Base-by-base conservation (phyloP, 192 early-diverging fungal species). In the Paraglomus occultum region DNA sequence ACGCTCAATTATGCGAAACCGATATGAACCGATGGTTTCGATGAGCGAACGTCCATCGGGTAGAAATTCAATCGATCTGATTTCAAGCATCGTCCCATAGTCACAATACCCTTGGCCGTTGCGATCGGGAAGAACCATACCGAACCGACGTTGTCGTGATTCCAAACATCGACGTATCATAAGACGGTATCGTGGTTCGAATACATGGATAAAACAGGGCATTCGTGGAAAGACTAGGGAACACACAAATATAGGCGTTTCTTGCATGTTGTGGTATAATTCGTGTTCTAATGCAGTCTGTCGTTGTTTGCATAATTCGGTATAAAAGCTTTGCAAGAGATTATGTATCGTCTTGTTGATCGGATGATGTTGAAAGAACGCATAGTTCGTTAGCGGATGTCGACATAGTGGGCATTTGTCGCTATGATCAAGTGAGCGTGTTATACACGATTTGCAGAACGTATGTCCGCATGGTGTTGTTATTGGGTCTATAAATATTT, bases 401-500 rank as follows among this genome's bases (percentile, higher is more conserved):
- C 84, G 51, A 59, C 84, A 85, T 53, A 82, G 65, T 0, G 84
- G 82, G 50, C 84, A 85, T 40, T 45, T 57, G 52, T 64, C 62
- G 57, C 73, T 74, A 71, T 86, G 79, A 61, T 88, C 86, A 4
- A 88, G 47, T 1, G 86, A 79, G 10, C 76, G 74, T n/a, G 85
- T 73, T 4, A 91, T 45, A 65, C 90, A 91, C 6, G 53, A 52
- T 18, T 76, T 77, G 70, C 90, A 91, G 54, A 81, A 81, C n/a
- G 83, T 85, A 71, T 91, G 90, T 0, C 90, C 90, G 52, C 90
- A 91, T 4, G 78, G 79, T 14, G 82, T 80, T 0, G 87, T 89
- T 10, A 89, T 71, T 4, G 90, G 88, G n/a, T 85, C 76, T 22
- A 66, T 48, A 62, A 88, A 76, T 11, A 82, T 63, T 10, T 68